A percentile compares a stretch with the other conserved stretches of the same genome.
phyloP scores from a whole-genome alignment of 305 asterid species.

The Fraxinus latifolia region DNA sequence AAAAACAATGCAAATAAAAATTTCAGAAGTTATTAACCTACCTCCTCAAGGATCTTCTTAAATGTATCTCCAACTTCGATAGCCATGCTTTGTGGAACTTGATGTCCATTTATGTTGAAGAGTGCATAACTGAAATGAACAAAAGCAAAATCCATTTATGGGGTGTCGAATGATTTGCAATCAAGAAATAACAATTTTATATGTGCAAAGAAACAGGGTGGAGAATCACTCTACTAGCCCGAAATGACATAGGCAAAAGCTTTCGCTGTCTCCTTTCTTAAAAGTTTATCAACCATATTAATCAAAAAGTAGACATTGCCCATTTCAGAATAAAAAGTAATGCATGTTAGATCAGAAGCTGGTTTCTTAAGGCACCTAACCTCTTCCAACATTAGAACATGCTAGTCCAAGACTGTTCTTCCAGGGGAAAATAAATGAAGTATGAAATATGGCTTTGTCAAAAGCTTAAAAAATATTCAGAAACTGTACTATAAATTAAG shows the following conservation, averaged over 20 bases:
- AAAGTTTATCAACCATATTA: not conserved
- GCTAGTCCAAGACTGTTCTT: not conserved
- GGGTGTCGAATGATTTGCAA: slow-evolving; percentile 9
- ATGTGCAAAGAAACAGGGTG: slow-evolving; percentile 12
- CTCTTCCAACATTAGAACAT: not conserved
- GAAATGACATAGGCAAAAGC: slow-evolving; percentile 1
- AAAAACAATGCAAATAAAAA: not conserved
- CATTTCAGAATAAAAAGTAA: not conserved
- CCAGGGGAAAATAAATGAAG: not conserved
- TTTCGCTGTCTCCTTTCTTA: not conserved
- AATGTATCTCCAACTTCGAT: slow-evolving; percentile 79
- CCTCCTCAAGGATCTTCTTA: slow-evolving; percentile 89
- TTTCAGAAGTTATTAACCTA: slow-evolving; percentile 28
- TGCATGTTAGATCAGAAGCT: not conserved
- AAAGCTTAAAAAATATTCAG: not conserved
- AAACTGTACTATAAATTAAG: not conserved
- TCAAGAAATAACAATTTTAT: not conserved
- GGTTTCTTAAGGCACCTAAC: not conserved
- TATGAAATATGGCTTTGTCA: not conserved
- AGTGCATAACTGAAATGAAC: slow-evolving; percentile 66
- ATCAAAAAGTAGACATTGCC: not conserved
- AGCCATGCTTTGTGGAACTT: slow-evolving; percentile 76
- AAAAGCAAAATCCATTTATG: slow-evolving; percentile 18
- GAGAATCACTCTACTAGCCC: not conserved
- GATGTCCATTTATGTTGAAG: slow-evolving; percentile 70